A percentile compares a stretch with the other conserved stretches of the same genome.
These are phyloP conservation scores for Candida nanaspora DNA, from an alignment of 805 yeast genomes.

Conservation along the genomic window DNA sequence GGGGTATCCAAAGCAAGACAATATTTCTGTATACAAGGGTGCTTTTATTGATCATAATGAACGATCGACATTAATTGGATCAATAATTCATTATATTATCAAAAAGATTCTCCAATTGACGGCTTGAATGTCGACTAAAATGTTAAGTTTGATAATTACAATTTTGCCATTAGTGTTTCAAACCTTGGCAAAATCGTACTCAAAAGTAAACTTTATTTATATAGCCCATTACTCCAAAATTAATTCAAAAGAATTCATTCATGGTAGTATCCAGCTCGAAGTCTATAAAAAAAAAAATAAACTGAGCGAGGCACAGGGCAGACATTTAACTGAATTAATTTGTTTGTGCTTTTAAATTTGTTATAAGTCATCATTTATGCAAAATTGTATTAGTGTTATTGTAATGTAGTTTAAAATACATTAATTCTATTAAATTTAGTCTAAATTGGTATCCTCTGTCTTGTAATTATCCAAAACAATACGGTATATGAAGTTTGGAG, in stretches of 20 bases:
- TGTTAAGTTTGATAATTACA: constrained; percentile 34
- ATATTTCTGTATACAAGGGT: no score
- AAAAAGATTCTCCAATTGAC: neutral
- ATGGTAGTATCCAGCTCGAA: constrained; percentile 56
- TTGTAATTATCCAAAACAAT: constrained; percentile 91
- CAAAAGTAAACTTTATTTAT: constrained; percentile 42
- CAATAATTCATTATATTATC: neutral
- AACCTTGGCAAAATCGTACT: constrained; percentile 45
- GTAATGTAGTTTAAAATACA: no score
- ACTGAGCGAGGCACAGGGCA: constrained; percentile 68
- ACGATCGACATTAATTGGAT: no score
- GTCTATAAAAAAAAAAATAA: constrained; percentile 22
- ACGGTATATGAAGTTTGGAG: constrained; percentile 93
- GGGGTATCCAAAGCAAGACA: no score
- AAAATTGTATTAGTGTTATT: no score
- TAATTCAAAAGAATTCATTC: neutral
- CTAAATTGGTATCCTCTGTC: constrained; percentile 68
- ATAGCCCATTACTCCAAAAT: constrained; percentile 37
- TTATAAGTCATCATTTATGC: no score
- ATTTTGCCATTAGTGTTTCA: constrained; percentile 25
- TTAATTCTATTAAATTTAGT: constrained; percentile 15
- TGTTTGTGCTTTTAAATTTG: no score
- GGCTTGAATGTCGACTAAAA: neutral
- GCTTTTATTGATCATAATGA: no score
- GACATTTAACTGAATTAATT: no score